phyloP scores from a whole-genome alignment of 768 basidiomycete species.

The Pleurotus djamor region DNA sequence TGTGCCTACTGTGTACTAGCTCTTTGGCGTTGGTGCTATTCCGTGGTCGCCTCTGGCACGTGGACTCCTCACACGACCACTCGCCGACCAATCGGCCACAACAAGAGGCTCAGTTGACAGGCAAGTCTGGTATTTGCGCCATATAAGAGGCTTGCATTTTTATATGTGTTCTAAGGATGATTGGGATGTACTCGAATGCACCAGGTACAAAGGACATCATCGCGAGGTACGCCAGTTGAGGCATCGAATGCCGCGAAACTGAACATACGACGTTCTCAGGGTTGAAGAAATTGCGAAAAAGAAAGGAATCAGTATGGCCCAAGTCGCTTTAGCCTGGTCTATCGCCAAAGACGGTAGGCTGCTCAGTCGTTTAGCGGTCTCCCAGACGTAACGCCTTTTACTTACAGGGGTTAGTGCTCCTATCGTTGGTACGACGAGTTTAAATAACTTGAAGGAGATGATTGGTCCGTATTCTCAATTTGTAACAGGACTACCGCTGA shows the following conservation, averaged over 20 bases:
- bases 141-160: not conserved
- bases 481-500: not conserved
- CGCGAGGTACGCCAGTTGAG: too few relatives aligned
- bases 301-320: slow-evolving; percentile 42
- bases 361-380: too few relatives aligned
- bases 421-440: slow-evolving; percentile 44
- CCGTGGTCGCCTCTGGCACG: slow-evolving; percentile 39
- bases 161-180: slow-evolving; percentile 3
- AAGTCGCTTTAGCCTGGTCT: slow-evolving; percentile 42
- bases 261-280: slow-evolving; percentile 17
- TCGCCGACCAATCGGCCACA: slow-evolving; percentile 19
- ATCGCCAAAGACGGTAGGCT: slow-evolving; percentile 33
- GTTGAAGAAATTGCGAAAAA: slow-evolving; percentile 46
- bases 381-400: too few relatives aligned
- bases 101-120: slow-evolving; percentile 16
- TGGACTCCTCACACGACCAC: slow-evolving; percentile 29
- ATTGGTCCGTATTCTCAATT: slow-evolving; percentile 24
- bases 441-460: slow-evolving; percentile 45
- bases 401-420: slow-evolving; percentile 46
- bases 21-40: slow-evolving; percentile 53
- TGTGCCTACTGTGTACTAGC: too few relatives aligned
- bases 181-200: slow-evolving; percentile 5
- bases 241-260: too few relatives aligned
- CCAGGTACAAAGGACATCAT: slow-evolving; percentile 19
- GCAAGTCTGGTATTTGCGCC: slow-evolving; percentile 9